These are phyloP conservation scores for Coelastrella sp. DNA, from an alignment of 139 green algal genomes.

Conservation along the genomic window DNA sequence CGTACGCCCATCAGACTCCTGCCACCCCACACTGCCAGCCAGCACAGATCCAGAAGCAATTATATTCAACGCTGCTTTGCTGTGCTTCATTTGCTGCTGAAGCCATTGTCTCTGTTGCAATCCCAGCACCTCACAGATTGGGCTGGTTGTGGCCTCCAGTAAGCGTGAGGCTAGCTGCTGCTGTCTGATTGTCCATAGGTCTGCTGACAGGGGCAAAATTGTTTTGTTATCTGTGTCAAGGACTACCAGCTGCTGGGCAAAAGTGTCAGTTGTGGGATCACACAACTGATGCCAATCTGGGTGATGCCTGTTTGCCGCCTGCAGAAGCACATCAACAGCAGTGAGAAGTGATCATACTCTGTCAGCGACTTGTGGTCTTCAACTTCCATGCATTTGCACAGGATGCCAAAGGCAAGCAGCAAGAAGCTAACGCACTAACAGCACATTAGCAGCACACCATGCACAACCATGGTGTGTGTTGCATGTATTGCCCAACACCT, in stretches of 20 bases:
- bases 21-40: constrained; percentile 20
- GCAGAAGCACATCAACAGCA: not conserved
- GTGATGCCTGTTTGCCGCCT: constrained; percentile 8
- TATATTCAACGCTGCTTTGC: constrained; percentile 55
- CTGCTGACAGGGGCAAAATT: constrained; percentile 15
- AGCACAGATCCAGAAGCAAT: constrained; percentile 60
- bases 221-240: constrained; percentile 49
- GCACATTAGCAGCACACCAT: no score
- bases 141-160: not conserved
- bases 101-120: constrained; percentile 64
- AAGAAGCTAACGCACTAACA: no score
- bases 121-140: constrained; percentile 50
- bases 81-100: constrained; percentile 37
- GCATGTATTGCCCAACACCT: no score
- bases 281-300: constrained; percentile 55
- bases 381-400: no score
- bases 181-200: constrained; percentile 4
- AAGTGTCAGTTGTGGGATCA: constrained; percentile 52
- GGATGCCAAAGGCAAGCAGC: no score
- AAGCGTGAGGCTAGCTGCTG: not conserved
- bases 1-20: not conserved
- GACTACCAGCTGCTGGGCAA: constrained; percentile 45
- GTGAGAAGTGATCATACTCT: not conserved
- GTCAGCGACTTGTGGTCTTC: no score
- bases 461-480: no score